Conservation (phyloP, 805 yeast genomes). For the Jamesozyma piceae region DNA sequence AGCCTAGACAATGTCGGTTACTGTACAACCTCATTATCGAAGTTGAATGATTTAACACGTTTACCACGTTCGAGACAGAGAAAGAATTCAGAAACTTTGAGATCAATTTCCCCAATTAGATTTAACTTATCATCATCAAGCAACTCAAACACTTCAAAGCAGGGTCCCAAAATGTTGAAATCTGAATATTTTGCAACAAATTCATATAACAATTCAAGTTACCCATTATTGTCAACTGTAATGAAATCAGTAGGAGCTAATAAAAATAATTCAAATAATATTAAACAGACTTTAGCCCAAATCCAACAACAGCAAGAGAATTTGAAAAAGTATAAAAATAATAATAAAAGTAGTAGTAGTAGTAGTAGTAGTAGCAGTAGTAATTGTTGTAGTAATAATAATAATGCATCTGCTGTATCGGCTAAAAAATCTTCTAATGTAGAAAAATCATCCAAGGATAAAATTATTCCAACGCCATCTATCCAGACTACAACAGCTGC, state of each 20-base stretch:
- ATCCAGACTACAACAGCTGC: neutral
- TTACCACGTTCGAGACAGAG: constrained; percentile 8
- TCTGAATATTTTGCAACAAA: constrained; percentile 19
- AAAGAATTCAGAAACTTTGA: constrained; percentile 19
- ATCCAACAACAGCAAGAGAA: constrained; percentile 10
- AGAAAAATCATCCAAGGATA: neutral
- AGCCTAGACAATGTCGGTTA: constrained; percentile 16
- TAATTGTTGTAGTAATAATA: no score
- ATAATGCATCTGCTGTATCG: no score
- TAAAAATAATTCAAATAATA: constrained; percentile 1
- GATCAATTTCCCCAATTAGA: constrained; percentile 24
- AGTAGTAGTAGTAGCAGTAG: no score
- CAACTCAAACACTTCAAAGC: constrained; percentile 5
- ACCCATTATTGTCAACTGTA: constrained; percentile 20
- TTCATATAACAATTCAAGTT: constrained; percentile 2
- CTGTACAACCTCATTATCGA: constrained; percentile 28
- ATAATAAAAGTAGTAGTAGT: neutral
- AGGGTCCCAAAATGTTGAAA: constrained; percentile 25
- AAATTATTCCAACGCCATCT: neutral
- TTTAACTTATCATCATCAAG: constrained; percentile 6
- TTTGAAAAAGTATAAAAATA: neutral
- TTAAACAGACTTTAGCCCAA: constrained; percentile 18
- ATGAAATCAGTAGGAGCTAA: constrained; percentile 7
- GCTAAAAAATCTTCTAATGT: neutral
- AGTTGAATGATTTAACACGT: constrained; percentile 18